Evolutionary conservation across 2,329 filamentous ascomycete species (phyloP), one percentile per base, ranked within the genome.

Genomic region (Fusarium tuaranense): DNA sequence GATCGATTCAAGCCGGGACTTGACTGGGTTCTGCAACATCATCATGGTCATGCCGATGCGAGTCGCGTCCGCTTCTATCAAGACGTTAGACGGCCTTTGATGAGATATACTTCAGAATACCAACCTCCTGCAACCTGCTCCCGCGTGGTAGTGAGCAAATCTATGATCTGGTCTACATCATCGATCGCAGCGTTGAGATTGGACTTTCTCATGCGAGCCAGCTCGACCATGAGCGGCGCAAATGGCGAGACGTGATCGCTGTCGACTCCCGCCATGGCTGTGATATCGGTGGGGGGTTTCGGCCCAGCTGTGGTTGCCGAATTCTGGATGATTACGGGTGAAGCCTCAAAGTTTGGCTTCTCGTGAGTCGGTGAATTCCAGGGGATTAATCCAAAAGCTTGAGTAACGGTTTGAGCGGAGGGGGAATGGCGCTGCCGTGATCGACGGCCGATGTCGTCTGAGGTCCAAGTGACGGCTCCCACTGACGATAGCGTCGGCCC

Each of bases 21-120:
- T 97, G 67, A 98, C 88, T 0, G 95, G 94, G 73, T 93, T 95
- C 81, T 98, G 95, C 20, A 98, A 89, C 81, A 93, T 95, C 34
- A 94, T 93, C 78, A 98, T 89, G 30, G 92, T 93, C 69, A 95
- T 87, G 48, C 92, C 90, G 18, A 94, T 92, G 44, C 90, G 90
- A 73, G 92, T 90, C 12, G 80, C 76, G 63, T 84, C 83, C 36
- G 74, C 74, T 61, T 84, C 83, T 82, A 58, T 55, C 34, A 36
- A 32, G 38, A 53, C 36, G 73, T 78, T 64, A 80, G 68, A 63
- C 18, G 20, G 14, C 20, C n/a, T n/a, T 5, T n/a, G 18, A 36
- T 14, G 51, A 55, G 27, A 55, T 34, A 27, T 55, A 60, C 34
- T 39, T 12, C 6, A 20, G 51, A 10, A 39, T 44, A 39, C 76